A percentile compares a stretch with the other conserved stretches of the same genome.
These are phyloP conservation scores for Barbatosphaeria neglecta DNA, from an alignment of 495 filamentous ascomycete species.

Conservation along the genomic window DNA sequence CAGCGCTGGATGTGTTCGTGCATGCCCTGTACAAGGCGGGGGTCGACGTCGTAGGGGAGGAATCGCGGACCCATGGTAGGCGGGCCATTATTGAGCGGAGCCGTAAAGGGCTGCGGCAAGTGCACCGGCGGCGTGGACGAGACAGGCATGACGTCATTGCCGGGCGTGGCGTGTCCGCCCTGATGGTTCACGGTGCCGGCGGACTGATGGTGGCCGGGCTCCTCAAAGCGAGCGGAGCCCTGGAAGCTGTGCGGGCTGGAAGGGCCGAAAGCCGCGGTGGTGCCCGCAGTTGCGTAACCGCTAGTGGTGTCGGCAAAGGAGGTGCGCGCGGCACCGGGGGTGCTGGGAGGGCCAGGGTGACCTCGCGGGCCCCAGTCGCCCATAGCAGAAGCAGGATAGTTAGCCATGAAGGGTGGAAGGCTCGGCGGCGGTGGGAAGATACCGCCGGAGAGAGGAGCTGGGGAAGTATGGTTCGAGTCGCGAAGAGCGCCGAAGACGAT, in stretches of 20 bases:
- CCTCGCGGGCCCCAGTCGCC: constrained; percentile 24
- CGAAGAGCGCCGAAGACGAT: constrained; percentile 30
- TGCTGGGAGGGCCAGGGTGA: too few relatives aligned
- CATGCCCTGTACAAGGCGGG: constrained; percentile 25
- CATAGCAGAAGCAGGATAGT: constrained; percentile 19
- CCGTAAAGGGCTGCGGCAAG: not conserved
- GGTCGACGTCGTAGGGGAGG: constrained; percentile 21
- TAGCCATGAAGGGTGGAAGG: constrained; percentile 15
- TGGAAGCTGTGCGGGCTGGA: constrained; percentile 43
- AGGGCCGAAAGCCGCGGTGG: constrained; percentile 25
- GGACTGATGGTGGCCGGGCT: constrained; percentile 16
- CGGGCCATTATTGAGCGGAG: not conserved
- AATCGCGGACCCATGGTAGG: constrained; percentile 3
- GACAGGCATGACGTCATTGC: not conserved
- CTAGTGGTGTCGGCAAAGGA: too few relatives aligned
- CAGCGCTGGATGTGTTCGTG: constrained; percentile 17
- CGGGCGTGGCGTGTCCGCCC: not conserved
- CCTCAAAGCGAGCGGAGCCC: constrained; percentile 39
- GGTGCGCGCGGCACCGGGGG: too few relatives aligned
- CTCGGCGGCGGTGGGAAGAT: constrained; percentile 23
- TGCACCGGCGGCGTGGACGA: not conserved
- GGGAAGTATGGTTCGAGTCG: constrained; percentile 38
- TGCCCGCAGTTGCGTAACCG: too few relatives aligned
- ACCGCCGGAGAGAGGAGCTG: constrained; percentile 25
- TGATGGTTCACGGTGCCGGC: constrained; percentile 7